These are phyloP conservation scores for Lipomyces mesembrius DNA, from an alignment of 805 yeast species.

Conservation along the genomic window DNA sequence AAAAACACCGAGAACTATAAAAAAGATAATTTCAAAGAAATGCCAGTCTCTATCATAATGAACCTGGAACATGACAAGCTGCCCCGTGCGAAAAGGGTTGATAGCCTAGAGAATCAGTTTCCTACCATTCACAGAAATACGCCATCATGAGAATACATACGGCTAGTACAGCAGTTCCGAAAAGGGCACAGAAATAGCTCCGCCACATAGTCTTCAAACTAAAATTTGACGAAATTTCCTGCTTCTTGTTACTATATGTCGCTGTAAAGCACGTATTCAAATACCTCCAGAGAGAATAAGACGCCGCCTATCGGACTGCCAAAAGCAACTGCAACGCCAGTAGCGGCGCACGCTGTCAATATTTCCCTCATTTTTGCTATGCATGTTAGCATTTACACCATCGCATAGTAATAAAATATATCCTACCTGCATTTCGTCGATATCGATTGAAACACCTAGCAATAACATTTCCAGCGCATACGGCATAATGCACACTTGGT, in stretches of 20 bases:
- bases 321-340: slow-evolving; percentile 98
- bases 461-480: slow-evolving; percentile 87
- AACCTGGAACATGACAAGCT: slow-evolving; percentile 91
- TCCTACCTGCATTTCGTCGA: slow-evolving; percentile 41
- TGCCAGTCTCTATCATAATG: slow-evolving; percentile 86
- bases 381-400: not conserved
- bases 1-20: slow-evolving; percentile 77
- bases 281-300: slow-evolving; percentile 76
- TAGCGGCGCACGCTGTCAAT: slow-evolving; percentile 89
- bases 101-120: slow-evolving; percentile 49
- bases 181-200: slow-evolving; percentile 85
- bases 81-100: slow-evolving; percentile 94
- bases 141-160: slow-evolving; percentile 6
- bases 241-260: not conserved
- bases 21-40: slow-evolving; percentile 80
- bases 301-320: slow-evolving; percentile 98
- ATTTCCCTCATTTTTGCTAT: slow-evolving; percentile 54
- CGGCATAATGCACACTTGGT: slow-evolving; percentile 97
- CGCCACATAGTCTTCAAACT: slow-evolving; percentile 85
- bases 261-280: not conserved
- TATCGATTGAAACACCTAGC: slow-evolving; percentile 57
- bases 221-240: slow-evolving; percentile 76
- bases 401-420: not conserved
- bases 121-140: not conserved
- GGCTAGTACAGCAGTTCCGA: slow-evolving; percentile 82